Conservation (phyloP, 139 green algal species). For the Edaphochlamys debaryana region DNA sequence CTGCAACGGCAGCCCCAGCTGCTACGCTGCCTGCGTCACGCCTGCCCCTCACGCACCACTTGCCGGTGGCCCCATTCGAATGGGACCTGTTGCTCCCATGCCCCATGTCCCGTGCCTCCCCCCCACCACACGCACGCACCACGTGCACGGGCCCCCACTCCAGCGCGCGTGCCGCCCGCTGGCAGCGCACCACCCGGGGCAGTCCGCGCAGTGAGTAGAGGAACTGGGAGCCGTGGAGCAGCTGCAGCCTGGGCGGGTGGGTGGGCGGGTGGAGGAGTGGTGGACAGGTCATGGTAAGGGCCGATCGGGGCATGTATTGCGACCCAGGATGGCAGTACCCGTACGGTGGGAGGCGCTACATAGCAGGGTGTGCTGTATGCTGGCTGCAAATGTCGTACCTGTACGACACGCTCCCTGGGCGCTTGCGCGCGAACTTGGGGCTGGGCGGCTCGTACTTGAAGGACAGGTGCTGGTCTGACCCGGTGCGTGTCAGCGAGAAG, state of each 20-base stretch:
- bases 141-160: conserved; percentile 44
- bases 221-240: conserved; percentile 55
- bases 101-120: background rate
- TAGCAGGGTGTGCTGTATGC: background rate
- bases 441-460: conserved; percentile 53
- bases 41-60: background rate
- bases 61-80: no score
- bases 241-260: conserved; percentile 39
- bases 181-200: conserved; percentile 32
- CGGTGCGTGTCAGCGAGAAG: conserved; percentile 3
- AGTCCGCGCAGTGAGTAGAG: conserved; percentile 51
- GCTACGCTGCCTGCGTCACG: background rate
- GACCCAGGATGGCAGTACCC: background rate
- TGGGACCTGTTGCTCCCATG: no score
- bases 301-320: background rate
- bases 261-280: background rate
- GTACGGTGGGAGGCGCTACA: no score
- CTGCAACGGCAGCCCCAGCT: no score
- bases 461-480: conserved; percentile 27
- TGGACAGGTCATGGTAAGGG: background rate
- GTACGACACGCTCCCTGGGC: conserved; percentile 33
- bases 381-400: conserved; percentile 7
- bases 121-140: background rate
- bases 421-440: conserved; percentile 46
- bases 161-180: conserved; percentile 17